phyloP scores from a whole-genome alignment of 495 filamentous ascomycete species.

The Achaetomiella virescens region DNA sequence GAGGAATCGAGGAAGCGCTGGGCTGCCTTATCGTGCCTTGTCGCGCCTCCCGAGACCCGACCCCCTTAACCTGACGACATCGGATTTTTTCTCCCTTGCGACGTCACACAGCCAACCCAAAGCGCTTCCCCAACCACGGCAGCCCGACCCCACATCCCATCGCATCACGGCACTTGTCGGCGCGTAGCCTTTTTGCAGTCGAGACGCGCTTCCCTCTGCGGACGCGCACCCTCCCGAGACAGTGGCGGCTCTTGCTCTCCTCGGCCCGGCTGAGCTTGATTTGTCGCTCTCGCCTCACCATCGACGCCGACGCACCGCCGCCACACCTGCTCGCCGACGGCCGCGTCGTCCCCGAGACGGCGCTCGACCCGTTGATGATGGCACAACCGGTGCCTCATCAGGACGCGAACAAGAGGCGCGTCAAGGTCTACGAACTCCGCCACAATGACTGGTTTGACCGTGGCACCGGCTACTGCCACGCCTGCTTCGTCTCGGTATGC shows the following conservation, averaged over 20 bases:
- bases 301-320: conserved; percentile 28
- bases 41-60: conserved; percentile 13
- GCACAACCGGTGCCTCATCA: conserved; percentile 79
- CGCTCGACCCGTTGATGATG: conserved; percentile 57
- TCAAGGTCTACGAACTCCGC: conserved; percentile 97
- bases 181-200: too few relatives aligned
- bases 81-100: conserved; percentile 10
- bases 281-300: conserved; percentile 41
- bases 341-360: conserved; percentile 32
- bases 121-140: conserved; percentile 9
- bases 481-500: conserved; percentile 70
- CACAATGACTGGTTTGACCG: conserved; percentile 99
- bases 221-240: conserved; percentile 33
- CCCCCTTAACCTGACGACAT: conserved; percentile 10
- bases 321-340: conserved; percentile 34
- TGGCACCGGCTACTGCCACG: conserved; percentile 91
- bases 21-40: neutral
- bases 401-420: conserved; percentile 86
- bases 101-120: conserved; percentile 11
- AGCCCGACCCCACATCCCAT: neutral
- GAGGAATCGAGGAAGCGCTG: too few relatives aligned
- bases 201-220: conserved; percentile 23
- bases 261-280: conserved; percentile 39
- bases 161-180: neutral
- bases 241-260: conserved; percentile 44